A percentile compares a stretch with the other conserved stretches of the same genome.
These are phyloP conservation scores for Catharanthus roseus DNA, from an alignment of 257 asterid species.

Conservation along the genomic window DNA sequence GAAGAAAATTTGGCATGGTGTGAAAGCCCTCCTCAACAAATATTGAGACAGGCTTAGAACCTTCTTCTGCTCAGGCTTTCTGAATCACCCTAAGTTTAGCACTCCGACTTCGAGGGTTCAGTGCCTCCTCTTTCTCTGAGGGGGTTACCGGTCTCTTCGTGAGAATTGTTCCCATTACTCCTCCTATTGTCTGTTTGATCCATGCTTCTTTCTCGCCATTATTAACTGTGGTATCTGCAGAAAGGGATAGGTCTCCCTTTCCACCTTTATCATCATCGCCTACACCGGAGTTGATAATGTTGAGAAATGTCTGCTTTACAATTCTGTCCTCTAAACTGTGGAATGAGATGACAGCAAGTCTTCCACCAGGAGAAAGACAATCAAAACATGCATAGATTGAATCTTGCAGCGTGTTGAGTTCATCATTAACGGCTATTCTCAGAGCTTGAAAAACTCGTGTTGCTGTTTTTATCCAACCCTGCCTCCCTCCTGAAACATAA, in stretches of 20 bases:
- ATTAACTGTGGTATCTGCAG: constrained; percentile 7
- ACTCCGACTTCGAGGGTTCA: constrained; percentile 82
- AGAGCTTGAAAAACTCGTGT: constrained; percentile 90
- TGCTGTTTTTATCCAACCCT: constrained; percentile 98
- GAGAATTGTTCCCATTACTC: constrained; percentile 48
- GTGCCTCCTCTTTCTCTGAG: constrained; percentile 69
- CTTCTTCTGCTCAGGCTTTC: constrained; percentile 39
- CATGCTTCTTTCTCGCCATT: constrained; percentile 50
- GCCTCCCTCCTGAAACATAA: constrained; percentile 67
- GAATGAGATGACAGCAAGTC: constrained; percentile 88
- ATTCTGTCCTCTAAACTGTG: constrained; percentile 97
- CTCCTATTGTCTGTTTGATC: constrained; percentile 67
- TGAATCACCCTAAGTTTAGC: constrained; percentile 91
- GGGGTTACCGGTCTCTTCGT: constrained; percentile 95
- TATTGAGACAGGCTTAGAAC: too few species aligned
- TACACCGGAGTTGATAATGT: constrained; percentile 38
- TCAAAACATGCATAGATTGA: constrained; percentile 59
- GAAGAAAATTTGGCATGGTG: too few species aligned
- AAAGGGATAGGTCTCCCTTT: not conserved
- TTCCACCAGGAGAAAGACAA: constrained; percentile 74
- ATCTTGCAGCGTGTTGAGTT: constrained; percentile 66
- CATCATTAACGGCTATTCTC: constrained; percentile 92
- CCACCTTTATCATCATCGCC: constrained; percentile 14
- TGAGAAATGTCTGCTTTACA: constrained; percentile 81
- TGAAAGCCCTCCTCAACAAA: too few species aligned